Evolutionary conservation across 306 rosid genomes (phyloP), one percentile per base, ranked within the genome.

Genomic region (Medicago ruthenica): DNA sequence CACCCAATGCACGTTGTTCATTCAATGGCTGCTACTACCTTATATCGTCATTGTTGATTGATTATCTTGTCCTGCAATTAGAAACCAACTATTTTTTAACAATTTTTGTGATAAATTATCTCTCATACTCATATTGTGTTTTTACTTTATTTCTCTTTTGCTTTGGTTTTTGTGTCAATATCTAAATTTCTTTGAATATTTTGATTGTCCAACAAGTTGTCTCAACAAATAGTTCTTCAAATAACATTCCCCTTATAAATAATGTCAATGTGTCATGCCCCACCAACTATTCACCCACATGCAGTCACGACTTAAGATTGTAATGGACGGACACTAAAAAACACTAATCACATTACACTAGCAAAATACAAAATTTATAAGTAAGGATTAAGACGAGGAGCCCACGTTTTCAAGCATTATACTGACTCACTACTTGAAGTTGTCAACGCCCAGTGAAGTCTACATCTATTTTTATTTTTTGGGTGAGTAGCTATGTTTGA

Each of bases 231-330:
- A n/a, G n/a, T n/a, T n/a, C n/a, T n/a, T n/a, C n/a, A n/a, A n/a
- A n/a, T n/a, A n/a, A n/a, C n/a, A n/a, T n/a, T n/a, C n/a, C n/a
- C n/a, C n/a, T n/a, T n/a, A n/a, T n/a, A n/a, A n/a, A n/a, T n/a
- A n/a, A n/a, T n/a, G n/a, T n/a, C n/a, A n/a, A n/a, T n/a, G n/a
- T n/a, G n/a, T 58, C 37, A 14, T 59, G 79, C 51, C 84, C 84
- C 79, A 50, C 82, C 76, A 71, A 58, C 81, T 24, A 27, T 16
- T 71, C 75, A 31, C 63, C 64, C 84, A 83, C 82, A 72, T 80
- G 84, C 82, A 72, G 4, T 36, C 84, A 76, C 77, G 69, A 67
- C 55, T 79, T 83, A n/a, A n/a, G 63, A 67, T 41, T 40, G 68
- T 45, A 58, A 39, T 76, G 21, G 14, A n/a, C 54, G 41, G 21